Base-by-base conservation (phyloP, 78 protist species). In the Pigoraptor vietnamica region DNA sequence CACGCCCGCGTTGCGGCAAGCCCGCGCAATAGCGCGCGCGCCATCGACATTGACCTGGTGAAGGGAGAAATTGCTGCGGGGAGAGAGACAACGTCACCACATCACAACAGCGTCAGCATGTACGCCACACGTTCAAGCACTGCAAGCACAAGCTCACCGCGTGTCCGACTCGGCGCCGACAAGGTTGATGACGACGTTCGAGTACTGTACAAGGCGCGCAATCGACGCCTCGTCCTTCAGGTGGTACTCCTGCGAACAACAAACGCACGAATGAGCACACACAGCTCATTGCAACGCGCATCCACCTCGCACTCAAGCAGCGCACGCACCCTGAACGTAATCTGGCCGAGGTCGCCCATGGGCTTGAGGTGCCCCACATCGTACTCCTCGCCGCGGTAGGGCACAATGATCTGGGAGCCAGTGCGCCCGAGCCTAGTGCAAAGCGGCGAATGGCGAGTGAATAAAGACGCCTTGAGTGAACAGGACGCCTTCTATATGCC, bases 331-430 rank as follows among this genome's bases (percentile, higher is more conserved):
- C 0, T 1, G 36, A 88, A 56, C 36, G 1, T n/a, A 29, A 94
- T 92, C 86, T 91, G 93, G 83, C 97, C 97, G 33, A 94, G 92
- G 79, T 95, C 97, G 19, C 94, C 95, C 92, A 91, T 89, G 21
- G 82, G 40, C 89, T 92, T 93, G 90, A 94, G 86, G 87, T 88
- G 94, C 2, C 94, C 84, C 34, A 35, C 0, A 33, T 79, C 87
- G 81, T 91, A 38, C 82, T 90, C 91, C 32, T 91, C 95, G 0
- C 91, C 90, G 23, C 97, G 93, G 93, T 83, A 89, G 25, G 96
- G 96, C 6, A 90, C 35, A 21, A 95, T 86, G 34, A 95, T 56
- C 36, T 39, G 93, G 0, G 92, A 37, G 40, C 94, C 95, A 10
- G n/a, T 0, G 19, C 24, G 0, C 33, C 35, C 92, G 23, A 92